phyloP scores from a whole-genome alignment of 495 filamentous ascomycete species.

The Talaromyces stipitatus region DNA sequence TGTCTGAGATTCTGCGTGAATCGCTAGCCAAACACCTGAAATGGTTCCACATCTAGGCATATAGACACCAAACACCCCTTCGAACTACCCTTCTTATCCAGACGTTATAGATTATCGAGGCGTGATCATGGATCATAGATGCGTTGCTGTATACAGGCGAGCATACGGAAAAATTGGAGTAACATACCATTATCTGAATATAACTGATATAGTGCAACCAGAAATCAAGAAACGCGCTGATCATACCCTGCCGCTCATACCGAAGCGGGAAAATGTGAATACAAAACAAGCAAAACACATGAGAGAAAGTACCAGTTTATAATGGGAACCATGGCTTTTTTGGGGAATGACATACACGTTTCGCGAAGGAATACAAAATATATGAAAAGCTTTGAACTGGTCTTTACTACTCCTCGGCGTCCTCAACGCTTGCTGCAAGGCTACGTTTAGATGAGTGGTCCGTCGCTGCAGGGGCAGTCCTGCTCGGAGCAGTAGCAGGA shows the following conservation, averaged over 20 bases:
- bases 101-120: no score
- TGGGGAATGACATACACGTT: not conserved
- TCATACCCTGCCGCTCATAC: not conserved
- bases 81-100: no score
- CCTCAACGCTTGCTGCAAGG: conserved; percentile 38
- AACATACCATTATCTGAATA: no score
- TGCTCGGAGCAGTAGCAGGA: conserved; percentile 23
- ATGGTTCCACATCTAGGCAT: no score
- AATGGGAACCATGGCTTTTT: not conserved
- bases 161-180: no score
- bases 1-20: no score
- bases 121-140: no score
- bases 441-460: conserved; percentile 36
- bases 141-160: no score
- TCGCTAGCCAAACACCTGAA: no score
- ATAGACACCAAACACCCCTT: no score
- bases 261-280: not conserved
- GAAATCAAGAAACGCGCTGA: not conserved
- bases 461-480: conserved; percentile 42
- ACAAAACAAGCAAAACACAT: not conserved
- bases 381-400: not conserved
- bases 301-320: not conserved
- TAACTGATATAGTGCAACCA: not conserved
- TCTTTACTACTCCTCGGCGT: conserved; percentile 10
- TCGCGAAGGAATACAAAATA: not conserved